These are phyloP conservation scores for Candida sanyaensis DNA, from an alignment of 1,139 yeast genomes.

Conservation along the genomic window DNA sequence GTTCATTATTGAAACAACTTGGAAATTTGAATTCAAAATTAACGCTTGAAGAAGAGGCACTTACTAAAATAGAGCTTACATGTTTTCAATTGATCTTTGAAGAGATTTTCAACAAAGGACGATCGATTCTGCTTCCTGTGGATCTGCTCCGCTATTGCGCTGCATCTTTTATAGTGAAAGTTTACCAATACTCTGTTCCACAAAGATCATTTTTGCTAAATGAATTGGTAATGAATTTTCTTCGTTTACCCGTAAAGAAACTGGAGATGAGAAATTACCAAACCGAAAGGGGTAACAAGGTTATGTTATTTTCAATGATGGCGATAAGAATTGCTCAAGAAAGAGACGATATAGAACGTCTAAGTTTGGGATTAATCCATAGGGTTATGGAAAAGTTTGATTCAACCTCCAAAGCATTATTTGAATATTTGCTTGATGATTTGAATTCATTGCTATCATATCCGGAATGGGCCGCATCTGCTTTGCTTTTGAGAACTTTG, in stretches of 20 bases:
- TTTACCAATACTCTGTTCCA: conserved; percentile 46
- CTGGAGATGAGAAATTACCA: conserved; percentile 43
- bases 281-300: conserved; percentile 43
- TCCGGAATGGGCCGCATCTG: conserved; percentile 68
- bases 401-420: conserved; percentile 29
- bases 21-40: conserved; percentile 4
- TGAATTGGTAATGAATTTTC: conserved; percentile 57
- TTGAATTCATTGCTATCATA: conserved; percentile 45
- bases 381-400: conserved; percentile 1
- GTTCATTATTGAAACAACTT: conserved; percentile 9
- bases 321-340: conserved; percentile 32
- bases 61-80: conserved; percentile 12
- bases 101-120: conserved; percentile 7
- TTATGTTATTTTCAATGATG: conserved; percentile 51
- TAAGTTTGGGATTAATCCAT: not conserved
- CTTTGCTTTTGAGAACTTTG: conserved; percentile 17
- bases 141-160: conserved; percentile 11
- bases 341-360: not conserved
- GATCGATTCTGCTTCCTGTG: conserved; percentile 6
- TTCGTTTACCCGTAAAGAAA: conserved; percentile 47
- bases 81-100: conserved; percentile 10
- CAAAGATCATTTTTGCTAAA: conserved; percentile 62
- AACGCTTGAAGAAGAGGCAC: conserved; percentile 10
- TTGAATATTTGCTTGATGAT: conserved; percentile 60
- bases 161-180: conserved; percentile 15